A percentile compares a stretch with the other conserved stretches of the same genome.
Conservation (phyloP, 1,139 yeast species). For the Schwanniomyces etchellsii region DNA sequence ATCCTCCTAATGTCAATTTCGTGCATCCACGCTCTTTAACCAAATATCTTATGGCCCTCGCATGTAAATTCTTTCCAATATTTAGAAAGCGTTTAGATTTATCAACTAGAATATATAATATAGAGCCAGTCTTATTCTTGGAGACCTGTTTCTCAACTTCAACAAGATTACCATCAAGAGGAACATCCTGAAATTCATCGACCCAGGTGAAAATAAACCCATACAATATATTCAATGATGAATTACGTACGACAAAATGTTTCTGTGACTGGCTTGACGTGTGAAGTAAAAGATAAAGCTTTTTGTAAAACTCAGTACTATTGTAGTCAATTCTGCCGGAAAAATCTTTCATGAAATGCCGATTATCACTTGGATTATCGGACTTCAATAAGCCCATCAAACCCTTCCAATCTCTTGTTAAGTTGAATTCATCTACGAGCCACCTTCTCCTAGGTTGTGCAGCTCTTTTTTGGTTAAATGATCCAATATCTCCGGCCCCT, state of each 20-base stretch:
- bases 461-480: conserved; percentile 4
- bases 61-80: conserved; percentile 53
- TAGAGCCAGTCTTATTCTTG: conserved; percentile 35
- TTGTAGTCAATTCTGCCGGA: conserved; percentile 17
- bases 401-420: conserved; percentile 48
- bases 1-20: conserved; percentile 41
- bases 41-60: conserved; percentile 50
- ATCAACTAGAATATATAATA: conserved; percentile 49
- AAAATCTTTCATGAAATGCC: conserved; percentile 5
- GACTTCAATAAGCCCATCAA: conserved; percentile 37
- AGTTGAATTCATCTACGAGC: conserved; percentile 57
- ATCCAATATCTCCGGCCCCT: conserved; percentile 1
- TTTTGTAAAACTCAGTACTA: conserved; percentile 24
- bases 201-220: conserved; percentile 61
- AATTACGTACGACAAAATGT: conserved; percentile 58
- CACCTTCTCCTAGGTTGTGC: conserved; percentile 39
- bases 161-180: conserved; percentile 13
- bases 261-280: conserved; percentile 25
- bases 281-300: conserved; percentile 26
- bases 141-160: conserved; percentile 4
- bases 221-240: conserved; percentile 50
- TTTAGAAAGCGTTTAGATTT: conserved; percentile 52
- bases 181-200: conserved; percentile 17
- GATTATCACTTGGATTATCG: conserved; percentile 6
- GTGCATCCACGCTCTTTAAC: conserved; percentile 40